Evolutionary conservation across 2,329 filamentous ascomycete genomes (phyloP).

Genomic region (Penicillium sp.): DNA sequence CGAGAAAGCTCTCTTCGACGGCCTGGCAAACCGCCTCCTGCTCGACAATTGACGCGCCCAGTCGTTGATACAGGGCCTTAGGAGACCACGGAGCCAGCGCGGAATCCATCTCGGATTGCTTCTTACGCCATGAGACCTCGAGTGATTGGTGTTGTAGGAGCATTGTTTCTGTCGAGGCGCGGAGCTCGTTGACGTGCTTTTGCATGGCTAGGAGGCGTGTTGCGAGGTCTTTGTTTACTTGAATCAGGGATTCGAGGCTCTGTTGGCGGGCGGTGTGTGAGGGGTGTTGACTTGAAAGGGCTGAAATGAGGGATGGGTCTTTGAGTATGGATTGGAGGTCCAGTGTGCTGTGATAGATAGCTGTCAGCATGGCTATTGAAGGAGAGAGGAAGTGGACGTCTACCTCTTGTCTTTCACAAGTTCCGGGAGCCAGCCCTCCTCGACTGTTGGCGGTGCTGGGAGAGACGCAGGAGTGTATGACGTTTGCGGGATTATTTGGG

Average conservation of each 20-base stretch:
- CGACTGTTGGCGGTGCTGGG: constrained; percentile 47
- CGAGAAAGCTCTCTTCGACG: constrained; percentile 91
- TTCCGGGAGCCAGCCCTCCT: constrained; percentile 75
- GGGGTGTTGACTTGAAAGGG: constrained; percentile 77
- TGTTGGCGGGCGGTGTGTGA: constrained; percentile 69
- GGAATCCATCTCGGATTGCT: constrained; percentile 85
- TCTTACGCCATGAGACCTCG: constrained; percentile 89
- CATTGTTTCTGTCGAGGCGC: constrained; percentile 75
- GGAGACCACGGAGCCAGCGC: constrained; percentile 85
- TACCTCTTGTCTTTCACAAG: constrained; percentile 82
- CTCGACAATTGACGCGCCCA: constrained; percentile 77
- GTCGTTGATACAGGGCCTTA: constrained; percentile 79
- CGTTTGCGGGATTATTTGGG: constrained; percentile 13
- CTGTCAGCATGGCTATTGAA: constrained; percentile 18
- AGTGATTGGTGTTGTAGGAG: constrained; percentile 82
- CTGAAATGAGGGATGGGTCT: constrained; percentile 68
- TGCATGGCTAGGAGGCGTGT: constrained; percentile 46
- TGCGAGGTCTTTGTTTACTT: constrained; percentile 74
- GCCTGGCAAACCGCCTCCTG: constrained; percentile 80
- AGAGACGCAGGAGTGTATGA: constrained; percentile 20
- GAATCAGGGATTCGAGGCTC: constrained; percentile 66
- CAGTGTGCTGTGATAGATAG: constrained; percentile 27
- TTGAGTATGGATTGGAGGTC: constrained; percentile 78
- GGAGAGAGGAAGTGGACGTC: constrained; percentile 34
- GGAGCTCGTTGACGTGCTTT: constrained; percentile 55